Conservation (phyloP, 148 eudicot genomes). For the Agrostemma githago region DNA sequence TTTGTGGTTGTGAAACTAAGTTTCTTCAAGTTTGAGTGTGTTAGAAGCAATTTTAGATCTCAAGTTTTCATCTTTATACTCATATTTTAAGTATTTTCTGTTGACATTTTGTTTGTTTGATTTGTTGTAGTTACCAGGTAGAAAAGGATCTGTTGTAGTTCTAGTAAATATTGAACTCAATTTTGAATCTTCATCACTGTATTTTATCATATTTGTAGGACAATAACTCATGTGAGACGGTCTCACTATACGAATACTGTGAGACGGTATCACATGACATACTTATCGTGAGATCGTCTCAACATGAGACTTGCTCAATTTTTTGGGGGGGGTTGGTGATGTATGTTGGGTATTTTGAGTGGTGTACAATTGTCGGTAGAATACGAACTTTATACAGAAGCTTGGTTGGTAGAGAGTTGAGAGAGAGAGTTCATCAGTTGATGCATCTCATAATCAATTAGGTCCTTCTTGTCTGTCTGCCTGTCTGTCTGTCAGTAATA, state of each 20-base stretch:
- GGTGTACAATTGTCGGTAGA: slow-evolving; percentile 24
- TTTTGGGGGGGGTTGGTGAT: neutral
- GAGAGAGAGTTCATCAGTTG: neutral
- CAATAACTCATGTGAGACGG: no score
- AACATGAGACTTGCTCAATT: no score
- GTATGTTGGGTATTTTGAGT: slow-evolving; percentile 24
- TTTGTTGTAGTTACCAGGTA: neutral
- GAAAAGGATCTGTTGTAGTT: slow-evolving; percentile 4
- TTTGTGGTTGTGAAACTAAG: neutral
- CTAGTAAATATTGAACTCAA: slow-evolving; percentile 4
- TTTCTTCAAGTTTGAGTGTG: slow-evolving; percentile 19
- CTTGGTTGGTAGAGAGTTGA: slow-evolving; percentile 12
- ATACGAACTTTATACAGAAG: slow-evolving; percentile 2
- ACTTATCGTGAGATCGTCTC: no score
- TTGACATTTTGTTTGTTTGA: neutral
- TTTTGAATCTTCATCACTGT: neutral
- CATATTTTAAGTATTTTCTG: neutral
- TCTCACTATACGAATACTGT: no score
- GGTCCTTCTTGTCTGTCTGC: slow-evolving; percentile 2
- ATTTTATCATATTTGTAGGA: no score
- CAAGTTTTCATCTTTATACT: neutral
- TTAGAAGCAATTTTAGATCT: slow-evolving; percentile 22
- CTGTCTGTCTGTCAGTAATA: no score
- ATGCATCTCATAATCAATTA: slow-evolving; percentile 20
- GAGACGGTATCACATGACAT: no score